These are phyloP conservation scores for Hypoxylon fragiforme DNA, from an alignment of 495 filamentous ascomycete species.

Conservation along the genomic window DNA sequence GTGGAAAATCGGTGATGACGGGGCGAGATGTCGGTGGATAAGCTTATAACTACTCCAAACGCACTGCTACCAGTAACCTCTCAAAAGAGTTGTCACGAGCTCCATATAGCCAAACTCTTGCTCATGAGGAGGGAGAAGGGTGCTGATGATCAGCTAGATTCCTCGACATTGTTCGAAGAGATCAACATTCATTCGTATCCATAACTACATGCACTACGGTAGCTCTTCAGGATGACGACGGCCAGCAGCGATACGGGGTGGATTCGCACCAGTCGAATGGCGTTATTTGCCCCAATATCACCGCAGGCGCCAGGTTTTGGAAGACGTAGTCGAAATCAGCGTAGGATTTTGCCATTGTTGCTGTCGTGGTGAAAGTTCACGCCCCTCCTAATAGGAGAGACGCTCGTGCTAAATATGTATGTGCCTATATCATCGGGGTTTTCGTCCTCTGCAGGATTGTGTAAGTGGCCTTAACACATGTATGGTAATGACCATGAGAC, in stretches of 20 bases:
- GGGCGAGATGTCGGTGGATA: background rate
- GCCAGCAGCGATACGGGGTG: background rate
- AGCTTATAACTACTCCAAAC: background rate
- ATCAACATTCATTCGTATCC: background rate
- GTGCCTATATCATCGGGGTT: background rate
- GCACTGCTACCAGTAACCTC: background rate
- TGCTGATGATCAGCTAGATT: slow-evolving; percentile 1
- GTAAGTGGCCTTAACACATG: background rate
- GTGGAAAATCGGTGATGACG: background rate
- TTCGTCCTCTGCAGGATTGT: background rate
- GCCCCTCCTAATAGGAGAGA: background rate
- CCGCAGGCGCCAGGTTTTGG: background rate
- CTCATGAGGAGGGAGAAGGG: background rate
- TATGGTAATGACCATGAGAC: background rate
- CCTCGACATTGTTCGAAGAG: slow-evolving; percentile 1
- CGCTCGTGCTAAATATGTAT: background rate
- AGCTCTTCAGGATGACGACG: background rate
- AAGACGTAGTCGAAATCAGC: background rate
- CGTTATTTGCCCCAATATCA: background rate
- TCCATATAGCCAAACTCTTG: slow-evolving; percentile 1
- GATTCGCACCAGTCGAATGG: background rate
- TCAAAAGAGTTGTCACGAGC: slow-evolving; percentile 1
- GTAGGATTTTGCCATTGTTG: background rate
- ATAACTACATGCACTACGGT: background rate
- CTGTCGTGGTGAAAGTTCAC: background rate